phyloP scores from a whole-genome alignment of 2,329 filamentous ascomycete genomes.

The Alternaria hordeiaustralica region DNA sequence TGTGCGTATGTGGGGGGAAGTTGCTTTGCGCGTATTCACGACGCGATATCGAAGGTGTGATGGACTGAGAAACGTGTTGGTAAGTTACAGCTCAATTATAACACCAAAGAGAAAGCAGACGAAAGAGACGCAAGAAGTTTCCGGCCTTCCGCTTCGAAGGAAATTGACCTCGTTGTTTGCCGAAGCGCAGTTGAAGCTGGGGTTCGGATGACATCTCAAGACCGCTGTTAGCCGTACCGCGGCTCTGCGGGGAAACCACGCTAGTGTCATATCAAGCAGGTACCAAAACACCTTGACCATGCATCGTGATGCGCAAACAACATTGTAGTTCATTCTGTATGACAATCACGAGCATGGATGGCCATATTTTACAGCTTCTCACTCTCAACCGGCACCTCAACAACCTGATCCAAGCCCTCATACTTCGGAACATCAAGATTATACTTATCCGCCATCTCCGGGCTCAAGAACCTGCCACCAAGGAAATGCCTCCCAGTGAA shows the following conservation, averaged over 20 bases:
- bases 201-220: constrained; percentile 25
- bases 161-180: constrained; percentile 16
- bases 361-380: constrained; percentile 33
- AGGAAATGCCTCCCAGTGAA: constrained; percentile 91
- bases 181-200: constrained; percentile 25
- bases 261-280: constrained; percentile 16
- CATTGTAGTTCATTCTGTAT: too few relatives aligned
- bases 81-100: not conserved
- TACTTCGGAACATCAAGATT: constrained; percentile 83
- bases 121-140: not conserved
- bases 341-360: too few relatives aligned
- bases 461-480: constrained; percentile 86
- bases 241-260: constrained; percentile 24
- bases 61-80: not conserved
- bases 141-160: constrained; percentile 4
- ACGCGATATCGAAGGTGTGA: not conserved
- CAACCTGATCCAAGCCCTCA: constrained; percentile 84
- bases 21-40: not conserved
- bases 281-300: constrained; percentile 3
- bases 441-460: constrained; percentile 82
- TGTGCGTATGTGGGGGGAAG: not conserved
- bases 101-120: not conserved
- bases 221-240: constrained; percentile 35
- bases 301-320: not conserved
- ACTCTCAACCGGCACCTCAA: constrained; percentile 67